Percentiles rank a stretch among this genome's conserved stretches.
Evolutionary conservation across 148 eudicot species (phyloP).

Genomic region (Persicaria tinctoria): DNA sequence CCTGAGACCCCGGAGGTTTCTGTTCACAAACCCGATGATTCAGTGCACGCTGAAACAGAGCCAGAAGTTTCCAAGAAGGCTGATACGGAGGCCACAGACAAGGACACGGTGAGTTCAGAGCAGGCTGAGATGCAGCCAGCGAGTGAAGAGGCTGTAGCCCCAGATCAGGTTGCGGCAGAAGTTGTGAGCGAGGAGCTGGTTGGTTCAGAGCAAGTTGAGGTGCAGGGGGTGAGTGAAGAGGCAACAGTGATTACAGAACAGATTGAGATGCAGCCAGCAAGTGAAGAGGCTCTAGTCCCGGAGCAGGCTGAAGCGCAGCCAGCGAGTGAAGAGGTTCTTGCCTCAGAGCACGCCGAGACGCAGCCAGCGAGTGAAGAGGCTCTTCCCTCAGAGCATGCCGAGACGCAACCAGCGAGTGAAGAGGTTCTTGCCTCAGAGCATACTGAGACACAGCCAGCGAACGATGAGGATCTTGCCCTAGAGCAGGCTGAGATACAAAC

Average conservation of each 20-base stretch:
- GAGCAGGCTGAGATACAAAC: slow-evolving; percentile 1
- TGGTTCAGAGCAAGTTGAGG: slow-evolving; percentile 14
- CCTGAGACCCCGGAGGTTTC: too few species aligned
- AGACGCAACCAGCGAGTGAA: too few species aligned
- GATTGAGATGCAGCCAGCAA: too few species aligned
- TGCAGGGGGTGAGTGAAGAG: background rate
- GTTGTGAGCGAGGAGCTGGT: background rate
- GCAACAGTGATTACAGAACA: background rate
- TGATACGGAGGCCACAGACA: too few species aligned
- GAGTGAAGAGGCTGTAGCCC: background rate
- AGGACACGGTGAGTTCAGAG: background rate
- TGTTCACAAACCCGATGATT: too few species aligned
- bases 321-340: too few species aligned
- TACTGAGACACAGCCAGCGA: too few species aligned
- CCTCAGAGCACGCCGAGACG: background rate
- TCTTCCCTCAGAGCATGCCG: background rate
- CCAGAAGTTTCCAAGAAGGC: too few species aligned
- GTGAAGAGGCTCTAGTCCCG: too few species aligned
- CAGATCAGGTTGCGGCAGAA: background rate
- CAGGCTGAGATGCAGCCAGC: background rate
- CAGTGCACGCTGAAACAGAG: too few species aligned
- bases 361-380: background rate
- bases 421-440: too few species aligned
- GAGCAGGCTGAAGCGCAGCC: too few species aligned
- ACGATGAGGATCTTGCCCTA: background rate